A percentile compares a stretch with the other conserved stretches of the same genome.
phyloP scores from a whole-genome alignment of 2,329 filamentous ascomycete species.

The Neoarthrinium moseri region DNA sequence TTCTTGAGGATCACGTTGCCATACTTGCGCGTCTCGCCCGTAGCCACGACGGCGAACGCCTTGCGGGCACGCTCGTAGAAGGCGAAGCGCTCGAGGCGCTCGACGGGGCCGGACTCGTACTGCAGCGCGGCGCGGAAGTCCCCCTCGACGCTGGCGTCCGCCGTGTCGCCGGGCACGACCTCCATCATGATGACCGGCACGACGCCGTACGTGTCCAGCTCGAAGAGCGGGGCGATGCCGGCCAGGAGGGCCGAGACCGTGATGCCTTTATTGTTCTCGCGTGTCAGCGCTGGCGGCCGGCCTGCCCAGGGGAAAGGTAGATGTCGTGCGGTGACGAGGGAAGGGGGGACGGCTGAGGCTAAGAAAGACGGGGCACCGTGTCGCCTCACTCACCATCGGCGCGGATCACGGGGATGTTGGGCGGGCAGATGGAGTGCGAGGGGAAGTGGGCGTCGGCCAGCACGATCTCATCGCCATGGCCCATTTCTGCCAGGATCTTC shows the following conservation, averaged over 20 bases:
- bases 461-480: slow-evolving; percentile 13
- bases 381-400: neutral
- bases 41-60: slow-evolving; percentile 12
- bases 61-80: slow-evolving; percentile 12
- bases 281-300: too few species aligned
- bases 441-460: slow-evolving; percentile 14
- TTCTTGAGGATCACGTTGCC: slow-evolving; percentile 15
- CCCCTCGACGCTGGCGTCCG: slow-evolving; percentile 7
- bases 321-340: too few species aligned
- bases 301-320: too few species aligned
- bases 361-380: too few species aligned
- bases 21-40: slow-evolving; percentile 12
- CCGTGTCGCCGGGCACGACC: slow-evolving; percentile 8
- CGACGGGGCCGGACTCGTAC: slow-evolving; percentile 9
- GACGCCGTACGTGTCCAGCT: slow-evolving; percentile 10
- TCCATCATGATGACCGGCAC: slow-evolving; percentile 13
- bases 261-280: too few species aligned
- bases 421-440: slow-evolving; percentile 1
- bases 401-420: neutral
- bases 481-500: slow-evolving; percentile 12
- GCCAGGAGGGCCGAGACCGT: slow-evolving; percentile 7
- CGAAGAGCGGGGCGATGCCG: slow-evolving; percentile 9
- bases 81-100: slow-evolving; percentile 11
- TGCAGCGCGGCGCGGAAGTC: slow-evolving; percentile 8
- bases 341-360: neutral